Conservation (phyloP, 139 green algal genomes). For the Zygnema cylindricum region DNA sequence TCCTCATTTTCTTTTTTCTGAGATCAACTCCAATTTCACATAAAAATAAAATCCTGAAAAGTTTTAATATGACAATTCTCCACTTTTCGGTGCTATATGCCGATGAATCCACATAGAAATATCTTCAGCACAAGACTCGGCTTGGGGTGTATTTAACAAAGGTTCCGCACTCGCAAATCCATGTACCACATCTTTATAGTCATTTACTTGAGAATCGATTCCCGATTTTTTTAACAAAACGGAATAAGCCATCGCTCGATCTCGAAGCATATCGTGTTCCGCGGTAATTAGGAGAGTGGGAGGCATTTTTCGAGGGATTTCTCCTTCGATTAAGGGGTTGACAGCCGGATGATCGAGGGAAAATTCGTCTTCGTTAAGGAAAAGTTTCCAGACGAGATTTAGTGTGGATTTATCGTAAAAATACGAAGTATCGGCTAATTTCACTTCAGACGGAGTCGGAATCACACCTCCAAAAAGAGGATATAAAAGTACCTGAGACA, state of each 20-base stretch:
- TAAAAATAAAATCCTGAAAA: too few species aligned
- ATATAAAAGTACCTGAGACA: constrained; percentile 45
- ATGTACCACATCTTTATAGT: constrained; percentile 46
- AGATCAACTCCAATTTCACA: too few species aligned
- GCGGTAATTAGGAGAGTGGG: constrained; percentile 41
- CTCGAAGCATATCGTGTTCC: constrained; percentile 37
- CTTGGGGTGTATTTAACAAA: constrained; percentile 41
- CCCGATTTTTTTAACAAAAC: constrained; percentile 28
- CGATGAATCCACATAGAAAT: constrained; percentile 48
- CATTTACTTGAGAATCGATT: constrained; percentile 41
- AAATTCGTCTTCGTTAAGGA: constrained; percentile 28
- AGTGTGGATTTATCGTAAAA: constrained; percentile 45
- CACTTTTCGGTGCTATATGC: not conserved
- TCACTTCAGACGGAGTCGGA: constrained; percentile 29
- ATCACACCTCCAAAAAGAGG: constrained; percentile 32
- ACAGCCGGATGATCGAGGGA: constrained; percentile 37
- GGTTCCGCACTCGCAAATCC: constrained; percentile 40
- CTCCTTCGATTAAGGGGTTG: constrained; percentile 25
- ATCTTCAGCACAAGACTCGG: constrained; percentile 47
- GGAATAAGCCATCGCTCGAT: constrained; percentile 39
- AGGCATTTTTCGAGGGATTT: constrained; percentile 26
- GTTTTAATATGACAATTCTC: constrained; percentile 6
- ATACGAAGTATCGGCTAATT: not conserved
- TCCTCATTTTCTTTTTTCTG: too few species aligned
- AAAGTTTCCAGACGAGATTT: constrained; percentile 31